Conservation (phyloP, 768 basidiomycete genomes). For the Amanita molliuscula region DNA sequence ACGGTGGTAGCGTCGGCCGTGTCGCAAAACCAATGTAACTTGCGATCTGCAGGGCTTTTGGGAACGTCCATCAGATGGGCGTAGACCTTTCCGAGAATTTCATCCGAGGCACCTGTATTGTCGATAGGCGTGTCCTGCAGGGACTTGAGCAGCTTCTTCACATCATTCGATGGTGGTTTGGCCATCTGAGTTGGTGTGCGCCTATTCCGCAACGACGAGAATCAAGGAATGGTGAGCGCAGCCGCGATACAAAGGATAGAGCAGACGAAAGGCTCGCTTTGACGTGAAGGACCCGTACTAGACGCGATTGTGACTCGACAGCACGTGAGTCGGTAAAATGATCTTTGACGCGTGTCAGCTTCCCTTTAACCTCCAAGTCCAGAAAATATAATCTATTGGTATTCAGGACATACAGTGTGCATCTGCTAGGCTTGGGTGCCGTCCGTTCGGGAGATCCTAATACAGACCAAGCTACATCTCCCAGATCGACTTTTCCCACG, state of each 20-base stretch:
- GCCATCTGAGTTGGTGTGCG: neutral
- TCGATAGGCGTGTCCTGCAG: constrained; percentile 53
- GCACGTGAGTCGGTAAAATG: constrained; percentile 1
- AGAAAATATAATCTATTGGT: neutral
- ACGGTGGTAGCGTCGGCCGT: constrained; percentile 43
- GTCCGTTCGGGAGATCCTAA: neutral
- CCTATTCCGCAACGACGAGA: neutral
- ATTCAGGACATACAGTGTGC: neutral
- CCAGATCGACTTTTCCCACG: neutral
- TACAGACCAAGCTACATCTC: neutral
- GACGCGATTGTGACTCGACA: neutral
- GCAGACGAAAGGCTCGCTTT: neutral
- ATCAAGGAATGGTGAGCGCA: neutral
- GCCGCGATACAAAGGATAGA: neutral
- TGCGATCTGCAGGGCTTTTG: constrained; percentile 22
- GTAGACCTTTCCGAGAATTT: constrained; percentile 39
- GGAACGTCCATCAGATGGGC: constrained; percentile 41
- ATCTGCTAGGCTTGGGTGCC: neutral
- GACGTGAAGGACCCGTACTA: neutral
- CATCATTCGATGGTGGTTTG: constrained; percentile 14
- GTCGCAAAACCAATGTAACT: constrained; percentile 76
- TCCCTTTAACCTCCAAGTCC: too few species aligned
- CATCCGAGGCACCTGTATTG: constrained; percentile 35
- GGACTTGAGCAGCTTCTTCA: constrained; percentile 38
- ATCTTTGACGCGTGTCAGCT: too few species aligned